phyloP scores from a whole-genome alignment of 768 basidiomycete genomes.

The Leucocoprinus leucothites region DNA sequence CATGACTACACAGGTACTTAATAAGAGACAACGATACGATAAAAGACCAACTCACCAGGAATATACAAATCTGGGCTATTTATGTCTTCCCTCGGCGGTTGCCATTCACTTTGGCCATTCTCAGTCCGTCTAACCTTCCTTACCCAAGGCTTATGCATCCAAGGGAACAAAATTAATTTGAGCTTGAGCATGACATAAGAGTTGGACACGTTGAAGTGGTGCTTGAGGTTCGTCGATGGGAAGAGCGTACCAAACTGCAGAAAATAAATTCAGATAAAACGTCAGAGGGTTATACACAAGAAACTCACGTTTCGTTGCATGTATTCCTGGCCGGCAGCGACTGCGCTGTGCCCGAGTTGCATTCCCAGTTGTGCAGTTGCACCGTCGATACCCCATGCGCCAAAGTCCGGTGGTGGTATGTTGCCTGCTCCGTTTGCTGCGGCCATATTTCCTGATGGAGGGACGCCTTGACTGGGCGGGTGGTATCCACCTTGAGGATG shows the following conservation, averaged over 20 bases:
- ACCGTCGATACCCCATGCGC: conserved; percentile 85
- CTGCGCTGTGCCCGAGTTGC: conserved; percentile 90
- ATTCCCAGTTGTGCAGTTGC: conserved; percentile 95
- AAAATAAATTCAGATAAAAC: not conserved
- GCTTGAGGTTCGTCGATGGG: conserved; percentile 74
- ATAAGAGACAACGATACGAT: not conserved
- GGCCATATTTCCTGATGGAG: conserved; percentile 2
- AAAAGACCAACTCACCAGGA: conserved; percentile 51
- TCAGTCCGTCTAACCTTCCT: conserved; percentile 66
- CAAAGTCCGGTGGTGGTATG: conserved; percentile 43
- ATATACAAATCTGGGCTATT: conserved; percentile 98
- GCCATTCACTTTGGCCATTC: conserved; percentile 71
- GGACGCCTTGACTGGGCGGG: not conserved
- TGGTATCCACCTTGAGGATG: conserved; percentile 8
- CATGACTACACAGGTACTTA: conserved; percentile 60
- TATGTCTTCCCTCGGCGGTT: conserved; percentile 88
- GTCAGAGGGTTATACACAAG: not conserved
- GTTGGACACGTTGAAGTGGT: conserved; percentile 95
- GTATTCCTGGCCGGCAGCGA: conserved; percentile 93
- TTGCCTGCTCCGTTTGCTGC: not conserved
- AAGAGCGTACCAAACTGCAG: conserved; percentile 75
- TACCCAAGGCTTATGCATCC: conserved; percentile 88
- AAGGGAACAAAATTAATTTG: conserved; percentile 87
- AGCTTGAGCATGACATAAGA: conserved; percentile 92
- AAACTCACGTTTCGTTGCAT: conserved; percentile 88